A percentile compares a stretch with the other conserved stretches of the same genome.
Conservation (phyloP, 257 asterid species). For the Coffea eugenioides region DNA sequence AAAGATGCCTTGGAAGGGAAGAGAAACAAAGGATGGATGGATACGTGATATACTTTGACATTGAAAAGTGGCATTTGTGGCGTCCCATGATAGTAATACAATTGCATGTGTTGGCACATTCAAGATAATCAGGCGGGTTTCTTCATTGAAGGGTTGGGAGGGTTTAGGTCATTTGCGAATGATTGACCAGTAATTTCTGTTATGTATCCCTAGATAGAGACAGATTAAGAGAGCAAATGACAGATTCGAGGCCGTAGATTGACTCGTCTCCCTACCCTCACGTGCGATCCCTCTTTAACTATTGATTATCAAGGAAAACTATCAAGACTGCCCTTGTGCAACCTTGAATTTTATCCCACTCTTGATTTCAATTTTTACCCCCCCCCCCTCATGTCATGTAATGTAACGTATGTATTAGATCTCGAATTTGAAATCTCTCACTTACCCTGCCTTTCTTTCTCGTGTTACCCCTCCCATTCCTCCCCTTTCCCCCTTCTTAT, state of each 20-base stretch:
- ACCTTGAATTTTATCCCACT: neutral
- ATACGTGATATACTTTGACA: neutral
- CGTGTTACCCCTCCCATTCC: no score
- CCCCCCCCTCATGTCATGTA: no score
- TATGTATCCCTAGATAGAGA: neutral
- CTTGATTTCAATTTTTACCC: no score
- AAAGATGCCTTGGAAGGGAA: constrained; percentile 24
- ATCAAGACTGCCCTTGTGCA: constrained; percentile 26
- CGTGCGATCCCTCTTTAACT: constrained; percentile 41
- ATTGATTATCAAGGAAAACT: neutral
- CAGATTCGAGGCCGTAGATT: constrained; percentile 49
- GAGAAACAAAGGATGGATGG: neutral
- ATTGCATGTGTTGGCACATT: neutral
- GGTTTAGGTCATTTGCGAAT: constrained; percentile 29
- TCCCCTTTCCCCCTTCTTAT: no score
- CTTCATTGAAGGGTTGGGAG: neutral
- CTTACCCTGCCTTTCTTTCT: no score
- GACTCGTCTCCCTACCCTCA: constrained; percentile 48
- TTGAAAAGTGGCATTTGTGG: constrained; percentile 4
- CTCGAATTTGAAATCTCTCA: no score
- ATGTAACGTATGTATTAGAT: no score
- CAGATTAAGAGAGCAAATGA: constrained; percentile 18
- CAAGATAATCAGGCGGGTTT: neutral
- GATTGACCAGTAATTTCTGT: constrained; percentile 35
- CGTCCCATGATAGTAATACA: neutral